These are phyloP conservation scores for Iris macrosiphon DNA, from an alignment of 106 monocot species.

Conservation along the genomic window DNA sequence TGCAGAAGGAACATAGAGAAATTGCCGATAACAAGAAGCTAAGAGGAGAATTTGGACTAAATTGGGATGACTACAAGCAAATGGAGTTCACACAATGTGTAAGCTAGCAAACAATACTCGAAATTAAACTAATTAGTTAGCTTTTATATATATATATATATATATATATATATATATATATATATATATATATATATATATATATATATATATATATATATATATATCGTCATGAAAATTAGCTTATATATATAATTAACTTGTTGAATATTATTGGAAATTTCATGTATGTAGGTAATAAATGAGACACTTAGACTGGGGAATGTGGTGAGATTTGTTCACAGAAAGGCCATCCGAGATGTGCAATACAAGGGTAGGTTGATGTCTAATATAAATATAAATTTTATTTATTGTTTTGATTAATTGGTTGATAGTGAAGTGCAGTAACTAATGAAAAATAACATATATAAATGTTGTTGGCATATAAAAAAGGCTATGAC, in stretches of 20 bases:
- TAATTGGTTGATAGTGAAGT: constrained; percentile 1
- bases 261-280: too few species aligned
- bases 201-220: too few species aligned
- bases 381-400: not conserved
- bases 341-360: constrained; percentile 57
- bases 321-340: constrained; percentile 78
- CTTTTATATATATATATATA: not conserved
- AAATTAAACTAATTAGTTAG: not conserved
- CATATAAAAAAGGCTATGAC: constrained; percentile 35
- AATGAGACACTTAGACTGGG: constrained; percentile 88
- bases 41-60: constrained; percentile 36
- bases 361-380: constrained; percentile 53
- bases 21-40: constrained; percentile 31
- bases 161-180: too few species aligned
- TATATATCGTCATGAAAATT: too few species aligned
- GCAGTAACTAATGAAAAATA: too few species aligned
- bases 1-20: constrained; percentile 41
- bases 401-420: not conserved
- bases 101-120: constrained; percentile 5
- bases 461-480: not conserved
- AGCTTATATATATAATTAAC: too few species aligned
- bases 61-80: constrained; percentile 85
- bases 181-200: too few species aligned
- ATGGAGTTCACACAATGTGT: constrained; percentile 93
- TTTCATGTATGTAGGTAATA: constrained; percentile 82